Percentiles rank a stretch among this genome's conserved stretches.
Conservation (phyloP, 2,329 filamentous ascomycete genomes). For the Diaporthe caulivora region DNA sequence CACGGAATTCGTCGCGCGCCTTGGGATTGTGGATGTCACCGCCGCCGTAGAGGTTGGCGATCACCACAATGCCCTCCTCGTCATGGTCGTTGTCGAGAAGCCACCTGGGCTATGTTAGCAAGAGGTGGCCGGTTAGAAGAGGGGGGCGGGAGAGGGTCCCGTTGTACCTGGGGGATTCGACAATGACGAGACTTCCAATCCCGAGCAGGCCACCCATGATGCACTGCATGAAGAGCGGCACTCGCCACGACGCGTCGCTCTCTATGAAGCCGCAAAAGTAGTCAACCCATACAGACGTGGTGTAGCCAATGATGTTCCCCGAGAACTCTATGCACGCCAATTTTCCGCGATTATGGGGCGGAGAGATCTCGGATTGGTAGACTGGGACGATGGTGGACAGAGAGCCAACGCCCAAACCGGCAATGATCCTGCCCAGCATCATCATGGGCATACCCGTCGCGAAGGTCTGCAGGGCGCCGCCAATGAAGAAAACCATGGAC, state of each 20-base stretch:
- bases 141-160: conserved; percentile 34
- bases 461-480: conserved; percentile 87
- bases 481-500: conserved; percentile 86
- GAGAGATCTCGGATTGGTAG: conserved; percentile 95
- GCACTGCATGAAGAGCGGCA: conserved; percentile 93
- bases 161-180: conserved; percentile 89
- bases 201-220: conserved; percentile 91
- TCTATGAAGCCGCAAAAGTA: conserved; percentile 95
- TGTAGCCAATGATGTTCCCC: conserved; percentile 95
- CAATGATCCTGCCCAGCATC: conserved; percentile 84
- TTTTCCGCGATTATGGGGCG: conserved; percentile 94
- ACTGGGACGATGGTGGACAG: conserved; percentile 93
- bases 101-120: conserved; percentile 74
- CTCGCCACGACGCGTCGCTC: conserved; percentile 87
- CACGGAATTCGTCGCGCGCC: conserved; percentile 94
- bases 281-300: conserved; percentile 97
- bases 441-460: conserved; percentile 91
- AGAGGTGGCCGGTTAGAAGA: not conserved
- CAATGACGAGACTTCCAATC: conserved; percentile 89
- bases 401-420: conserved; percentile 88
- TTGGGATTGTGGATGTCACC: conserved; percentile 95
- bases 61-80: conserved; percentile 97
- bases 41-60: conserved; percentile 95
- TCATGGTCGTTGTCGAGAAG: conserved; percentile 97
- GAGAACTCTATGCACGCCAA: conserved; percentile 98